Evolutionary conservation across 805 yeast genomes (phyloP), one percentile per base, ranked within the genome.

Genomic region (Teunomyces panamensis): DNA sequence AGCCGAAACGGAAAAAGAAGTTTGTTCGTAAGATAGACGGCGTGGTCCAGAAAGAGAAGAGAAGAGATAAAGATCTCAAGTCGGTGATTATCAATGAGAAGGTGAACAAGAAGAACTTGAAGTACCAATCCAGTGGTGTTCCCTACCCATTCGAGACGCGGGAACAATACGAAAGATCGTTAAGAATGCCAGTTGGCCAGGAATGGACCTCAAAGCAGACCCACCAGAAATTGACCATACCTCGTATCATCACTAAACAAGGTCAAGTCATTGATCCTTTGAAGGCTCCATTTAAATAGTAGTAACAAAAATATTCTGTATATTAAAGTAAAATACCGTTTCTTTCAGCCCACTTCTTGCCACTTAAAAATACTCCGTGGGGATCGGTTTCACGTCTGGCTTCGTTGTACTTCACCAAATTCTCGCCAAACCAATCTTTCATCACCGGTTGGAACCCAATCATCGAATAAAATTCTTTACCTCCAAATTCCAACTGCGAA

Each of bases 161-260:
- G 63, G 98, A 90, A 63, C 98, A 94, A 69, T 94, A 94, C 66
- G 99, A 94, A 68, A 81, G 96, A 62, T 83, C 96, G 4, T 74
- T 94, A 60, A 80, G 96, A 62, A 85, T 89, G 89, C 97, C 98
- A n/a, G 74, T 94, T 51, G 98, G 98, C 24, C 95, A 88, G 66
- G 96, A 94, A 68, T 94, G 98, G 98, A 84, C 92, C 7, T 81
- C 96, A 5, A 83, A 89, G 62, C 85, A 83, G 46, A 83, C 96
- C 3, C 94, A 87, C 72, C 96, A 90, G 72, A 82, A 82, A 62
- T 73, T 89, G 56, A 89, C 94, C 43, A 90, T 87, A 82, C 98
- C 99, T 36, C 79, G 87, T 59, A 84, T 94, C 35, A 76, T 88
- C 51, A 85, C 88, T 43, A 91, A 89, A 67, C 88, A 88, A 54